Evolutionary conservation across 495 filamentous ascomycete genomes (phyloP), one percentile per base, ranked within the genome.

Genomic region (Neurospora sp.): DNA sequence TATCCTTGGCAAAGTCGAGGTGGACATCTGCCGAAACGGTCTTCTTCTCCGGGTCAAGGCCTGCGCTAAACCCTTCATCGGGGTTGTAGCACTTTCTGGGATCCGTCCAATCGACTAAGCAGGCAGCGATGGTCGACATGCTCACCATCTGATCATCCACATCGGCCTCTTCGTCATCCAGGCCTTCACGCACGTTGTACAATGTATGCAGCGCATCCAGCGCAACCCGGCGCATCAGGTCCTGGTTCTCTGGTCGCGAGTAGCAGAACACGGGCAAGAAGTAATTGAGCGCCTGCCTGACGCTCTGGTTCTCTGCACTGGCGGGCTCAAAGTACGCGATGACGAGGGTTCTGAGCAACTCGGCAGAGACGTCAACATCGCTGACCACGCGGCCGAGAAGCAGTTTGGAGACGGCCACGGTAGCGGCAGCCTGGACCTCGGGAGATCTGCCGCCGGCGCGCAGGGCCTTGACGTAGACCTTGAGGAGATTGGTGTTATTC

Each of bases 221-320:
- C 6, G 90, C 86, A 8, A 98, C 85, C 7, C 80, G 77, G 14
- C 89, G 87, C 93, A 98, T 94, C 31, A 91, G 85, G 37, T 89
- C 85, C 74, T 94, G 93, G 78, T 97, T 97, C 47, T 91, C 90
- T 10, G 89, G 79, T 12, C 91, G 86, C 35, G 90, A 92, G 79
- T 94, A 96, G 78, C 92, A 94, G 85, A 96, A 99, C 0, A 98
- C 96, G 0, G 96, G 96, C 75, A 99, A 86, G 86, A 98, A 98
- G 80, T 99, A 99, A 70, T 92, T 93, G 35, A 99, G 86, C 0
- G 93, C 89, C 81, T 99, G 96, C 0, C 94, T 86, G 22, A 98
- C 90, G n/a, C 88, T 89, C 73, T 96, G 92, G 78, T 97, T 98
- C 44, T 89, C 87, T 3, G 87, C 85, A 16, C 93, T 95, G 37